Evolutionary conservation across 441 rosid genomes (phyloP).

Genomic region (Adansonia rubrostipa): DNA sequence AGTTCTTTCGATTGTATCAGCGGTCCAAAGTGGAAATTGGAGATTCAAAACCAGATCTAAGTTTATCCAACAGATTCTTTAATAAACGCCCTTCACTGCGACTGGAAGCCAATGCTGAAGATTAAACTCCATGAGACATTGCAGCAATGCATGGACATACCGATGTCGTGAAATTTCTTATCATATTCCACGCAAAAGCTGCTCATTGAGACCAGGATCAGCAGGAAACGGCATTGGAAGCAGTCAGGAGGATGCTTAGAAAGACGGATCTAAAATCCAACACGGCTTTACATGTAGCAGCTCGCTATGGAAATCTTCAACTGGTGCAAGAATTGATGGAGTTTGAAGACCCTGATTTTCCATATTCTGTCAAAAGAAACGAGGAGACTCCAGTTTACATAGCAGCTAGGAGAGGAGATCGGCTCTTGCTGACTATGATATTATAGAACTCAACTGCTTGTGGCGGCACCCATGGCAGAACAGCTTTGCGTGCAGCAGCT

Average conservation of each 20-base stretch:
- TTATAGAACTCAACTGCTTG: background rate
- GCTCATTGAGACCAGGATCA: background rate
- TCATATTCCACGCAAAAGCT: background rate
- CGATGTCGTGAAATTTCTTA: constrained; percentile 14
- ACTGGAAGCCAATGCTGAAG: background rate
- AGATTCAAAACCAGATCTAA: background rate
- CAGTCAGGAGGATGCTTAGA: constrained; percentile 4
- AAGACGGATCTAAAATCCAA: background rate
- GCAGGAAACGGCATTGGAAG: background rate
- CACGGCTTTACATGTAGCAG: background rate
- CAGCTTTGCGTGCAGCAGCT: background rate
- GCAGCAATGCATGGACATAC: background rate
- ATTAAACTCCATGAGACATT: background rate
- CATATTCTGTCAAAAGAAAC: background rate
- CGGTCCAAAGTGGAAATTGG: too few species aligned
- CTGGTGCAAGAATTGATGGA: background rate
- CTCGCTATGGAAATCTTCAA: background rate
- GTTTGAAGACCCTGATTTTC: background rate
- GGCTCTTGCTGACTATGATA: background rate
- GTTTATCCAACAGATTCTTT: background rate
- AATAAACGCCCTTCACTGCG: background rate
- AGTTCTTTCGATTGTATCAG: too few species aligned
- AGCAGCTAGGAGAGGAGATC: background rate
- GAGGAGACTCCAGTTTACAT: background rate
- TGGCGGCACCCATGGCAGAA: background rate